Evolutionary conservation across 345 rosid species (phyloP).

Genomic region (Kernera saxatilis): DNA sequence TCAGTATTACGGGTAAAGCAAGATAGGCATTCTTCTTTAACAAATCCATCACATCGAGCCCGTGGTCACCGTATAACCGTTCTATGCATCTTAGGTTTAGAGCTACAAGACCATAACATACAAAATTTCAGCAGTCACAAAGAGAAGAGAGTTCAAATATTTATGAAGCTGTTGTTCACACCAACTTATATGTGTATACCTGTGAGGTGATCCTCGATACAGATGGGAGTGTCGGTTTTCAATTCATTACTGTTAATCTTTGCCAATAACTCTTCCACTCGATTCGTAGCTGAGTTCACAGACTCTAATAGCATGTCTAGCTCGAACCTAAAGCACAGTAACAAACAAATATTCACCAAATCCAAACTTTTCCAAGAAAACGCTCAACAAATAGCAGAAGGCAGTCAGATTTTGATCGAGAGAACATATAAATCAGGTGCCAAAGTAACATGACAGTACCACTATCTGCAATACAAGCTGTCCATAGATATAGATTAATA

Average conservation of each 20-base stretch:
- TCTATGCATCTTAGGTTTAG: constrained; percentile 91
- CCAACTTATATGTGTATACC: constrained; percentile 40
- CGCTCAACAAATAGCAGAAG: not conserved
- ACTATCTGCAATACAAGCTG: not conserved
- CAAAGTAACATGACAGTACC: not conserved
- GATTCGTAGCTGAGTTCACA: constrained; percentile 71
- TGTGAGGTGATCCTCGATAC: constrained; percentile 75
- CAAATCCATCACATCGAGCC: constrained; percentile 92
- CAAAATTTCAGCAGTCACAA: not conserved
- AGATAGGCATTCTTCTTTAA: constrained; percentile 76
- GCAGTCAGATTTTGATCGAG: not conserved
- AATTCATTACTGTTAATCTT: constrained; percentile 61
- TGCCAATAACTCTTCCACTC: constrained; percentile 76
- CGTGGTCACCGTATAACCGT: constrained; percentile 93
- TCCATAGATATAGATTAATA: not conserved
- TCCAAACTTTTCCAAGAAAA: not conserved
- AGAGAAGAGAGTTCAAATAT: not conserved
- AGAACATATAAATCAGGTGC: not conserved
- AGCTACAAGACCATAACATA: constrained; percentile 42
- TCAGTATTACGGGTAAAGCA: constrained; percentile 88
- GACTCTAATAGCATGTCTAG: constrained; percentile 96
- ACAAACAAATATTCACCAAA: constrained; percentile 7
- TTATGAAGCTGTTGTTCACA: not conserved
- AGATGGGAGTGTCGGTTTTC: constrained; percentile 52
- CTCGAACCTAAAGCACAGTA: constrained; percentile 66